Conservation (phyloP, 441 rosid genomes). For the Arabidopsis lyrata region DNA sequence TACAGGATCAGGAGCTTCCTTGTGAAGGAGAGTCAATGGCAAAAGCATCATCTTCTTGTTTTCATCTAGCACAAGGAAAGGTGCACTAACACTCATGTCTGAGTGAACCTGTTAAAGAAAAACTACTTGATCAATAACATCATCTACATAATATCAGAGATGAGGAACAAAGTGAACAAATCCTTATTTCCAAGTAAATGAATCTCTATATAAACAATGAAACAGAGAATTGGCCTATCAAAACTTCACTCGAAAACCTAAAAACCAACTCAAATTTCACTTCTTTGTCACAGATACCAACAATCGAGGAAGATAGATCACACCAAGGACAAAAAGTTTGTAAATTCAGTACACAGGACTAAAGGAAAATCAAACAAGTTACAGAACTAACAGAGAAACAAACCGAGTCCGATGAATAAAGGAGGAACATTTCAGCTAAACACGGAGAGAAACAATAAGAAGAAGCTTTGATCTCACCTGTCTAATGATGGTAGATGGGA, state of each 20-base stretch:
- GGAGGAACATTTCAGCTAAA: not conserved
- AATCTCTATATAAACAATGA: not conserved
- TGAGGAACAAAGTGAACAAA: not conserved
- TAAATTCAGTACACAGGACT: not conserved
- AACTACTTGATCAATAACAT: not conserved
- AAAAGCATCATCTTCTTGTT: slow-evolving; percentile 57
- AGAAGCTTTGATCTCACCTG: slow-evolving; percentile 51
- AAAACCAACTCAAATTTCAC: slow-evolving; percentile 11
- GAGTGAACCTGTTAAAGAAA: slow-evolving; percentile 53
- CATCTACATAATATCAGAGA: not conserved
- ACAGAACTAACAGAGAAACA: not conserved
- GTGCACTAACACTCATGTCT: slow-evolving; percentile 51
- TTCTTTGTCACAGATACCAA: not conserved
- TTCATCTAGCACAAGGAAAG: slow-evolving; percentile 63
- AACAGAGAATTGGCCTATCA: slow-evolving; percentile 14
- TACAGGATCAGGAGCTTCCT: slow-evolving; percentile 51
- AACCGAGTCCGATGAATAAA: not conserved
- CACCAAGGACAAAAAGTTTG: not conserved
- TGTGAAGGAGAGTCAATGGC: slow-evolving; percentile 48
- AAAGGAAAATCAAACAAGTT: slow-evolving; percentile 3
- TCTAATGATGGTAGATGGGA: slow-evolving; percentile 59
- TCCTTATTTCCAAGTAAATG: not conserved
- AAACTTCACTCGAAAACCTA: not conserved
- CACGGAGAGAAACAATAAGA: not conserved
- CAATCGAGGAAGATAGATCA: slow-evolving; percentile 4